Conservation (phyloP, 208 protist species). For the Crithidia expoeki region DNA sequence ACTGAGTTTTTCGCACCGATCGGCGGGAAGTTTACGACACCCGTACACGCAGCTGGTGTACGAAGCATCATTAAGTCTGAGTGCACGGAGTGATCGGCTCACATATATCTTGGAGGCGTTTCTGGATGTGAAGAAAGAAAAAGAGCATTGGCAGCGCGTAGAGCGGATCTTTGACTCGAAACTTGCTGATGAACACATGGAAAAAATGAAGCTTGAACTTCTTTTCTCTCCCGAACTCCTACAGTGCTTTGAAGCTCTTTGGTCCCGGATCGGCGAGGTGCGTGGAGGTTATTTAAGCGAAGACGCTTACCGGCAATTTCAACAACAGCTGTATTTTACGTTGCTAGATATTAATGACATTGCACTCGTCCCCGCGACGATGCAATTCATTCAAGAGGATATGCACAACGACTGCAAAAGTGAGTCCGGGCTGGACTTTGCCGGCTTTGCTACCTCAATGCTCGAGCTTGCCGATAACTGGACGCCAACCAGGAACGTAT, state of each 20-base stretch:
- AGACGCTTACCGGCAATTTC: slow-evolving; percentile 65
- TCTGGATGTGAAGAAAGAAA: slow-evolving; percentile 50
- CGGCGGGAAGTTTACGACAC: slow-evolving; percentile 63
- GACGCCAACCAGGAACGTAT: slow-evolving; percentile 38
- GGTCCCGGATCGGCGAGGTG: slow-evolving; percentile 41
- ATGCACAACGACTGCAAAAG: slow-evolving; percentile 54
- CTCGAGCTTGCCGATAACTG: slow-evolving; percentile 85
- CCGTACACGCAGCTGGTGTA: slow-evolving; percentile 59
- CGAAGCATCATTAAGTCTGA: slow-evolving; percentile 32
- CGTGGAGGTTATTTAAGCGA: slow-evolving; percentile 38
- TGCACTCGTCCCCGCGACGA: slow-evolving; percentile 45
- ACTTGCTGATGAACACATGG: slow-evolving; percentile 56
- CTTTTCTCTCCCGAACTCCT: slow-evolving; percentile 46
- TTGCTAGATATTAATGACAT: slow-evolving; percentile 60
- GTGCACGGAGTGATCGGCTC: slow-evolving; percentile 26
- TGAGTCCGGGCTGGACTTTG: slow-evolving; percentile 54
- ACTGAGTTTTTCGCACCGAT: slow-evolving; percentile 79
- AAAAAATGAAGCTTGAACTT: slow-evolving; percentile 52
- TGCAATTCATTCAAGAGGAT: slow-evolving; percentile 59
- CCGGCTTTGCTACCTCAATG: slow-evolving; percentile 63
- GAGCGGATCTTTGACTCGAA: slow-evolving; percentile 70
- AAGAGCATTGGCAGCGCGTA: slow-evolving; percentile 56
- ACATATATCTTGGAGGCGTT: slow-evolving; percentile 60
- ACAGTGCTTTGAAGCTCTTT: slow-evolving; percentile 55
- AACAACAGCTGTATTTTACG: slow-evolving; percentile 60